Evolutionary conservation across 2,329 filamentous ascomycete species (phyloP).

Genomic region (Diaporthe eres): DNA sequence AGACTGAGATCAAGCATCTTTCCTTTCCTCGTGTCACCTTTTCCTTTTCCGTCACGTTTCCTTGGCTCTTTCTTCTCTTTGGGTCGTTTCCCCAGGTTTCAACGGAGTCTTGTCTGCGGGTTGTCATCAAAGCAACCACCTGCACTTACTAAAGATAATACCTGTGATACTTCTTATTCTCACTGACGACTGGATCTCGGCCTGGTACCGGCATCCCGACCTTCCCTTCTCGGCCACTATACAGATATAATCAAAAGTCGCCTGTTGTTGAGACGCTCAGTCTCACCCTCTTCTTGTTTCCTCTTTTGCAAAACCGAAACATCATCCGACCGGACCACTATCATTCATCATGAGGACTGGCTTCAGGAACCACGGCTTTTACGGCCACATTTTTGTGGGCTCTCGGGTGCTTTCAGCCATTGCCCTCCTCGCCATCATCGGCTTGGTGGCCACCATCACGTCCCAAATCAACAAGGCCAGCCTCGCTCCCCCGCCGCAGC

Average conservation of each 20-base stretch:
- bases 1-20: conserved; percentile 14
- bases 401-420: conserved; percentile 79
- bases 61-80: background rate
- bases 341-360: conserved; percentile 42
- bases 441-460: conserved; percentile 87
- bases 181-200: conserved; percentile 1
- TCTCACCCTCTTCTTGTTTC: background rate
- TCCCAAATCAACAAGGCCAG: conserved; percentile 78
- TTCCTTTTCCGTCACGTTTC: conserved; percentile 14
- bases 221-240: conserved; percentile 6
- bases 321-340: conserved; percentile 59
- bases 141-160: conserved; percentile 27
- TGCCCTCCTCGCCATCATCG: conserved; percentile 82
- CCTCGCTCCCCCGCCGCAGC: conserved; percentile 76
- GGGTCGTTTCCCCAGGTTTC: conserved; percentile 13
- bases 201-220: conserved; percentile 12
- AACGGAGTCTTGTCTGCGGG: conserved; percentile 16
- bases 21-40: conserved; percentile 5
- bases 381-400: conserved; percentile 81
- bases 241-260: conserved; percentile 17
- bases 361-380: conserved; percentile 49
- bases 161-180: conserved; percentile 18
- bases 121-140: conserved; percentile 19
- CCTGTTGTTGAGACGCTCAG: background rate
- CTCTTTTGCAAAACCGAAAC: conserved; percentile 69